Conservation (phyloP, 2,329 filamentous ascomycete species). For the Alternaria gaisen region DNA sequence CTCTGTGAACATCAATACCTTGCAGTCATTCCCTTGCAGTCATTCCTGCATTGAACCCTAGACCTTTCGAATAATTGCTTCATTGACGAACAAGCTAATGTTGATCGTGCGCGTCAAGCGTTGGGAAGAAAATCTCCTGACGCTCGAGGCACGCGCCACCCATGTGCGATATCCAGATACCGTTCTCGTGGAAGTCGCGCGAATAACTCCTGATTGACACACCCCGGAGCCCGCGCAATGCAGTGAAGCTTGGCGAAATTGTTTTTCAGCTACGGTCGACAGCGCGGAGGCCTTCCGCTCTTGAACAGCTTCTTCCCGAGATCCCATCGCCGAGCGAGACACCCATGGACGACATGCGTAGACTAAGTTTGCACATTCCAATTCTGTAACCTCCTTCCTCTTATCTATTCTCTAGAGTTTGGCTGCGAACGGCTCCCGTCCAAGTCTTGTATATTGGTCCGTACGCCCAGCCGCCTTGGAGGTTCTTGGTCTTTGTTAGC, state of each 20-base stretch:
- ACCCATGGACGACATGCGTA: not conserved
- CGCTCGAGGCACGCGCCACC: too few relatives aligned
- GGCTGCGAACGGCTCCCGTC: not conserved
- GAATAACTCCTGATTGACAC: too few relatives aligned
- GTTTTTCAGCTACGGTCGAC: not conserved
- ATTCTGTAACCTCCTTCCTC: not conserved
- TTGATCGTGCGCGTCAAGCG: too few relatives aligned
- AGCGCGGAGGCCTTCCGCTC: not conserved
- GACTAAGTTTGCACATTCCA: conserved; percentile 11
- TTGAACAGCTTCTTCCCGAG: not conserved
- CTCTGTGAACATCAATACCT: too few relatives aligned
- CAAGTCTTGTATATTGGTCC: conserved; percentile 1
- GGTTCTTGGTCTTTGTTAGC: conserved; percentile 6
- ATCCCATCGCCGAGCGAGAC: conserved; percentile 8
- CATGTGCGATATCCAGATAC: too few relatives aligned
- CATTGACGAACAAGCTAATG: too few relatives aligned
- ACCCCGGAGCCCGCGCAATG: not conserved
- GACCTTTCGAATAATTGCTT: too few relatives aligned
- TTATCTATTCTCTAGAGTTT: conserved; percentile 8
- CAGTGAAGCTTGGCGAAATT: not conserved
- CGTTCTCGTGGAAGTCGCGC: too few relatives aligned
- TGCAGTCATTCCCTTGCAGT: too few relatives aligned
- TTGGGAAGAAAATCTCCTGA: too few relatives aligned
- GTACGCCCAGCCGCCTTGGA: conserved; percentile 3
- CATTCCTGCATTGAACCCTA: accelerated